Percentiles rank a stretch among this genome's conserved stretches.
Evolutionary conservation across 177 flowering plant genomes (phyloP).

Genomic region (Vitis hybrid): DNA sequence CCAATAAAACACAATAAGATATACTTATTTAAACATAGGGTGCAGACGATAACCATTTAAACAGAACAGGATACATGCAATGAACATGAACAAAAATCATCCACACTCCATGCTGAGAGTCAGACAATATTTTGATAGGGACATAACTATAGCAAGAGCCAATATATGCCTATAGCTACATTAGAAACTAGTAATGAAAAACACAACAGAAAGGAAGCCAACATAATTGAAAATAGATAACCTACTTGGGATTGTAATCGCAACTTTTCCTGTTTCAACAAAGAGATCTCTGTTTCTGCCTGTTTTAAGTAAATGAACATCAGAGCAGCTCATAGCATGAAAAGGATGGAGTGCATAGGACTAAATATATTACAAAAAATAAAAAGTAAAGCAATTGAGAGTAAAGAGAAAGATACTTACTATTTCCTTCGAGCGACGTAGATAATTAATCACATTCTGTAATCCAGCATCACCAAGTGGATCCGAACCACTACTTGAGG

Average conservation of each 20-base stretch:
- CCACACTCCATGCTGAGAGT: too few relatives aligned
- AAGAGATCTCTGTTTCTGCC: constrained; percentile 92
- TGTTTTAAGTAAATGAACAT: constrained; percentile 24
- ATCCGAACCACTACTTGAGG: constrained; percentile 29
- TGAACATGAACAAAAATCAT: too few relatives aligned
- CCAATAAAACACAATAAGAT: too few relatives aligned
- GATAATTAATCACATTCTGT: constrained; percentile 71
- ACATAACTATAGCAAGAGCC: too few relatives aligned
- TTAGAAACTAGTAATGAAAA: too few relatives aligned
- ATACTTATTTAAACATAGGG: too few relatives aligned
- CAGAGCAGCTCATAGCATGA: neutral
- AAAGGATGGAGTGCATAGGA: neutral
- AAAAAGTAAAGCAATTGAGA: too few relatives aligned
- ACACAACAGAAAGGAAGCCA: neutral
- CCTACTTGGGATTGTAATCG: constrained; percentile 79
- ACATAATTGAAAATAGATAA: neutral
- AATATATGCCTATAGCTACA: too few relatives aligned
- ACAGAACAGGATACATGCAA: too few relatives aligned
- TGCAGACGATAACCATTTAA: too few relatives aligned
- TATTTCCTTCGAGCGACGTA: constrained; percentile 84
- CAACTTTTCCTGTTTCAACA: constrained; percentile 82
- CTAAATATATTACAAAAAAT: too few relatives aligned
- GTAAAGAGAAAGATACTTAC: constrained; percentile 31
- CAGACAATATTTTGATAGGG: too few relatives aligned
- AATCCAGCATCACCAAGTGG: constrained; percentile 51